Conservation (phyloP, 345 rosid species). For the Citrus reticulata region DNA sequence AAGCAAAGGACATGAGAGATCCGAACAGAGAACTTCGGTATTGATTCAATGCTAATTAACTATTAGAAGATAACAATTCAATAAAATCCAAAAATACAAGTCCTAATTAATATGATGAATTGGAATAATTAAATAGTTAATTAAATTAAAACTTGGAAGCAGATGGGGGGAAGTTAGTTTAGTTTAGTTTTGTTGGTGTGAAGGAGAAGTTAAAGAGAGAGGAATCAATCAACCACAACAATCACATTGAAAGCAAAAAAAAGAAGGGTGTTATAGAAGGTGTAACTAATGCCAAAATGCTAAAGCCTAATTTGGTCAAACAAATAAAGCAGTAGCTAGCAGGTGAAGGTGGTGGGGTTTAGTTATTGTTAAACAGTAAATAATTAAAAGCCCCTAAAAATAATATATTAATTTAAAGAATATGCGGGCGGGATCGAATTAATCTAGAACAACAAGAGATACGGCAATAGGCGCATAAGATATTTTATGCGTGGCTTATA, state of each 20-base stretch:
- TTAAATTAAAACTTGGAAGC: neutral
- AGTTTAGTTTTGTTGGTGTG: neutral
- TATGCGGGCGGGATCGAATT: neutral
- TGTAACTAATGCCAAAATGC: constrained; percentile 7
- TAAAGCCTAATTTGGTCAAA: neutral
- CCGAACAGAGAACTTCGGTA: too few relatives aligned
- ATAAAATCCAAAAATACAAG: too few relatives aligned
- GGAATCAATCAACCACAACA: neutral
- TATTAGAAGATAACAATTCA: too few relatives aligned
- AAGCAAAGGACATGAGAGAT: too few relatives aligned
- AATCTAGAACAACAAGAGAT: neutral
- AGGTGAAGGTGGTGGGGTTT: neutral
- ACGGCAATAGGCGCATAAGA: neutral
- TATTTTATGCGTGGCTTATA: constrained; percentile 21
- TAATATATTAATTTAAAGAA: too few relatives aligned
- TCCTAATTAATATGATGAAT: too few relatives aligned
- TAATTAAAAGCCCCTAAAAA: neutral
- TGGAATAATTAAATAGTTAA: too few relatives aligned
- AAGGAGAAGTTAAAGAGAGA: neutral
- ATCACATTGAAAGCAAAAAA: neutral
- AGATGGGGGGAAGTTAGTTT: neutral
- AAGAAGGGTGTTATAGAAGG: neutral
- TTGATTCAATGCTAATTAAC: too few relatives aligned
- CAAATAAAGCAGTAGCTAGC: neutral
- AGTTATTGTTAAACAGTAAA: neutral